These are phyloP conservation scores for Colletotrichum tofieldiae DNA, from an alignment of 2,329 filamentous ascomycete species.

Conservation along the genomic window DNA sequence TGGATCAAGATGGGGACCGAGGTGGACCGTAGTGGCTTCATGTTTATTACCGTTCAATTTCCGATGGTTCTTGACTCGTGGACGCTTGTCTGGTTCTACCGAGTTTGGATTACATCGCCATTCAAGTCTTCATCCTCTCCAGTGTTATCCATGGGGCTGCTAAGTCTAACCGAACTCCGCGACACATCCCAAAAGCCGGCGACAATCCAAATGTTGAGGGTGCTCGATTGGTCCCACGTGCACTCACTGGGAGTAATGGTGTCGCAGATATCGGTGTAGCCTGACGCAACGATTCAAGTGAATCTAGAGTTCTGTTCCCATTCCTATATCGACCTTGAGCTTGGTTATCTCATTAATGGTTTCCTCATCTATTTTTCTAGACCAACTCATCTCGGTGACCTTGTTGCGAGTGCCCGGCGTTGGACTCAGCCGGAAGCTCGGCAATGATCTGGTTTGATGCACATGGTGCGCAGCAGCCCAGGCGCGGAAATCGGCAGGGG, in stretches of 20 bases:
- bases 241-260: no score
- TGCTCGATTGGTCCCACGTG: not conserved
- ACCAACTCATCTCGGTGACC: conserved; percentile 10
- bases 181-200: not conserved
- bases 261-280: not conserved
- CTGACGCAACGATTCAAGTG: not conserved
- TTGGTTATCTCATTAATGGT: not conserved
- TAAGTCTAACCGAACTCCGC: not conserved
- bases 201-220: not conserved
- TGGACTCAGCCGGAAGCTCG: conserved; percentile 2
- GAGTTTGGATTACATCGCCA: not conserved
- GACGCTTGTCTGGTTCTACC: not conserved
- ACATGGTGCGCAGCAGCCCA: not conserved
- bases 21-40: not conserved
- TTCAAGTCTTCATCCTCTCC: not conserved
- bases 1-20: not conserved
- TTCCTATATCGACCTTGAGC: not conserved
- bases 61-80: not conserved
- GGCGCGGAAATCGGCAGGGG: not conserved
- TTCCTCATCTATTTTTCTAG: not conserved
- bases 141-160: not conserved
- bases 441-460: not conserved
- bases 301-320: not conserved
- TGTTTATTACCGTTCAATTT: conserved; percentile 15
- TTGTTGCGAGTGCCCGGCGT: not conserved